Base-by-base conservation (phyloP, 805 yeast species). In the Ogataea haglerorum region DNA sequence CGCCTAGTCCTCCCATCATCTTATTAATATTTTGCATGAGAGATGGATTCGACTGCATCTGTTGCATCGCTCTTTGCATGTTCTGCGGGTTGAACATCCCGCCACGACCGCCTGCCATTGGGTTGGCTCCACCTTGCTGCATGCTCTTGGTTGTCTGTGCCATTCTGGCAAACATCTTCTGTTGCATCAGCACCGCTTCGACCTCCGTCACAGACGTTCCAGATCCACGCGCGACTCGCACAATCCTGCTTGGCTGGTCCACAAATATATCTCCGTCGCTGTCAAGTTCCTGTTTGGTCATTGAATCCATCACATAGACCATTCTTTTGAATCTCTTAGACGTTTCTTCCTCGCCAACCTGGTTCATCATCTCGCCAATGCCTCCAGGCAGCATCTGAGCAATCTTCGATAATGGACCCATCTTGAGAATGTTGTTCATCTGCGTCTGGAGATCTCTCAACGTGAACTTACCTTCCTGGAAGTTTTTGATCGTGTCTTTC, bases 381-480 rank as follows among this genome's bases (percentile, higher is more conserved):
- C 96, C 87, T 18, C 83, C 93, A 0, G 99, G 99, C 45, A 91
- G 80, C 97, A 91, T 91, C 39, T 84, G 78, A 3, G 97, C 96
- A 48, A 91, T 87, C 60, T 93, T 90, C 17, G 95, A 82, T 39
- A 91, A 67, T 3, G 98, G 97, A 2, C 99, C 99, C 95, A 93
- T 87, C 63, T 93, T 93, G 77, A 91, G 72, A 53, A 93, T 85
- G 51, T 90, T 91, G 61, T 85, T 84, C 95, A 91, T 85, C 64
- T 93, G 98, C 40, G 91, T 85, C 56, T 93, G 90, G 66, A 91
- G 78, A 64, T 93, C 98, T 47, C 87, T 73, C 40, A 91, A 70
- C 1, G 98, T 89, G 65, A 91, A 91, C 54, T 86, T 89, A 43
- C 99, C 99, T 59, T 93, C 93, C 64, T 87, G 89, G 61, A 91